Percentiles rank a stretch among this genome's conserved stretches.
Conservation (phyloP, 106 monocot genomes). For the Allium fistulosum region DNA sequence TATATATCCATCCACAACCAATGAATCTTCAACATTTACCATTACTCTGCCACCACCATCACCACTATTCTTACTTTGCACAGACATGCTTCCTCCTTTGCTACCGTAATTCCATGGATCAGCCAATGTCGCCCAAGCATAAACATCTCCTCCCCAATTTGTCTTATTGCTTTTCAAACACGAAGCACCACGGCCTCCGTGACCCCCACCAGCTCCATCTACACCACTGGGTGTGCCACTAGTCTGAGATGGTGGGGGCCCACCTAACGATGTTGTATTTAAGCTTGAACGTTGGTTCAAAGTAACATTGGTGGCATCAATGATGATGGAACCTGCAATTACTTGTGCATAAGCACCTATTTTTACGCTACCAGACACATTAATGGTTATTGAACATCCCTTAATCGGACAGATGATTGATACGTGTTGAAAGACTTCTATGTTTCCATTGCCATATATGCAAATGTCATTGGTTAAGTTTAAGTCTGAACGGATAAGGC, state of each 20-base stretch:
- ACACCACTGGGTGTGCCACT: constrained; percentile 76
- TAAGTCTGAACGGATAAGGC: constrained; percentile 45
- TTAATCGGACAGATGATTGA: constrained; percentile 46
- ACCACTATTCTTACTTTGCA: constrained; percentile 51
- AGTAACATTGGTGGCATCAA: constrained; percentile 43
- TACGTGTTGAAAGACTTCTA: constrained; percentile 49
- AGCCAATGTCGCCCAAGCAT: constrained; percentile 83
- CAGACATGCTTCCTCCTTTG: constrained; percentile 67
- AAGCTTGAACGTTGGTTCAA: constrained; percentile 45
- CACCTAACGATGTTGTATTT: constrained; percentile 67
- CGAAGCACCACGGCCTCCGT: constrained; percentile 92
- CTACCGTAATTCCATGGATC: constrained; percentile 95
- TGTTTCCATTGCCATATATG: constrained; percentile 59
- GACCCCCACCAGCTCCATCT: constrained; percentile 87
- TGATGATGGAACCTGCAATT: constrained; percentile 56
- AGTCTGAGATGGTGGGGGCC: constrained; percentile 73
- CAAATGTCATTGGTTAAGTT: constrained; percentile 40
- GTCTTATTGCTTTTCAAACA: constrained; percentile 73
- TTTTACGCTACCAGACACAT: constrained; percentile 53
- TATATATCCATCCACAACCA: constrained; percentile 61
- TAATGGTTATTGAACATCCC: constrained; percentile 66
- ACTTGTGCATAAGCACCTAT: constrained; percentile 48
- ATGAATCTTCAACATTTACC: constrained; percentile 34
- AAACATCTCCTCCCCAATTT: constrained; percentile 97
- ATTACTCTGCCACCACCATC: constrained; percentile 79